Conservation (phyloP, 768 basidiomycete species). For the Hebeloma cylindrosporum region DNA sequence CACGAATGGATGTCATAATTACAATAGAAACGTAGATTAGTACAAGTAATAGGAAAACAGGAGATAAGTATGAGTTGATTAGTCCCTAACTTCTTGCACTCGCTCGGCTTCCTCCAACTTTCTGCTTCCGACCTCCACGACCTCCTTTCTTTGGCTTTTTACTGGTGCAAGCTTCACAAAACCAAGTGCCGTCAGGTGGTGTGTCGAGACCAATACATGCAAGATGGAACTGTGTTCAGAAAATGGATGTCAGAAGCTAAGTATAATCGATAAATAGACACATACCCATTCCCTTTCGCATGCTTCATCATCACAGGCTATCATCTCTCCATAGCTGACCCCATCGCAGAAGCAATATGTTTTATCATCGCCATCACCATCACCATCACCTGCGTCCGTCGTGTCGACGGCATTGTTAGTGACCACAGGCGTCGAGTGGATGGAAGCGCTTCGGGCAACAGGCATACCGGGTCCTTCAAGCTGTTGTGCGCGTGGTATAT, state of each 20-base stretch:
- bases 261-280: constrained; percentile 22
- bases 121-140: constrained; percentile 53
- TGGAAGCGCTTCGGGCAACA: constrained; percentile 47
- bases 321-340: constrained; percentile 91
- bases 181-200: constrained; percentile 74
- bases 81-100: constrained; percentile 23
- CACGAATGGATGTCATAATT: constrained; percentile 4
- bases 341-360: constrained; percentile 86
- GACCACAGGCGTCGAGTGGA: constrained; percentile 33
- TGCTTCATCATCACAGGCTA: constrained; percentile 81
- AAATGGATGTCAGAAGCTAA: constrained; percentile 9
- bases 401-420: constrained; percentile 30
- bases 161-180: constrained; percentile 63
- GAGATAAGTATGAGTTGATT: not conserved
- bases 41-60: constrained; percentile 8
- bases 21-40: constrained; percentile 17
- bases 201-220: constrained; percentile 66
- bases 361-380: constrained; percentile 61
- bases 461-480: constrained; percentile 83
- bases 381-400: constrained; percentile 47
- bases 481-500: constrained; percentile 48
- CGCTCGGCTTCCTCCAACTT: constrained; percentile 31
- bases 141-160: constrained; percentile 56
- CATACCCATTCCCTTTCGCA: constrained; percentile 92
- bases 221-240: constrained; percentile 67